Percentiles rank a stretch among this genome's conserved stretches.
Evolutionary conservation across 176 grass and related monocot species (phyloP).

Genomic region (Eleusine indica): DNA sequence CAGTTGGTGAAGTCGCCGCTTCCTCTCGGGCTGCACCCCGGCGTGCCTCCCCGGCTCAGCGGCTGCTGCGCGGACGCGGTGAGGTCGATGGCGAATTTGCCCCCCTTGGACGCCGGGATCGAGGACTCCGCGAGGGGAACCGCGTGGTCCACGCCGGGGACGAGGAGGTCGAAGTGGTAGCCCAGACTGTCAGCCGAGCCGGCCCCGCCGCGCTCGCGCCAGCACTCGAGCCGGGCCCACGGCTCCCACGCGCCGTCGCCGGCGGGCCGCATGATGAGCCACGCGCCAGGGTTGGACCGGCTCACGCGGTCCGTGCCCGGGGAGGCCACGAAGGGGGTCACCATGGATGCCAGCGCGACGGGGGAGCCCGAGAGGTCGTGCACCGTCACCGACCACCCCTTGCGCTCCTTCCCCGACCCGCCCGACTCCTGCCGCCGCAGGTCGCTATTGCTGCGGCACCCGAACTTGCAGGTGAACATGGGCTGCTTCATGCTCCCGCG

Average conservation of each 20-base stretch:
- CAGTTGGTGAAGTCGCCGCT: slow-evolving; percentile 81
- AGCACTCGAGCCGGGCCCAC: slow-evolving; percentile 89
- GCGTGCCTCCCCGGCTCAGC: slow-evolving; percentile 57
- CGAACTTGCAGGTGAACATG: slow-evolving; percentile 96
- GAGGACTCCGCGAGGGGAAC: slow-evolving; percentile 65
- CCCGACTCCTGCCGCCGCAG: slow-evolving; percentile 63
- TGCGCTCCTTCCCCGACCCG: slow-evolving; percentile 67
- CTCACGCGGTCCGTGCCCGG: slow-evolving; percentile 78
- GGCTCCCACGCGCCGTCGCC: slow-evolving; percentile 93
- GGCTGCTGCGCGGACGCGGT: slow-evolving; percentile 50
- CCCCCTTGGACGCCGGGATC: slow-evolving; percentile 65
- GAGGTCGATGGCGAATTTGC: slow-evolving; percentile 93
- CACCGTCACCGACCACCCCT: slow-evolving; percentile 97
- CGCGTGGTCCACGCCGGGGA: slow-evolving; percentile 58
- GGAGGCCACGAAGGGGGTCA: slow-evolving; percentile 92
- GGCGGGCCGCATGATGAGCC: slow-evolving; percentile 83
- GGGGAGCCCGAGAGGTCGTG: slow-evolving; percentile 95
- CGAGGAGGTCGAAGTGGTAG: slow-evolving; percentile 84
- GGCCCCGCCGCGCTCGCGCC: slow-evolving; percentile 80
- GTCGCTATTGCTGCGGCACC: slow-evolving; percentile 79
- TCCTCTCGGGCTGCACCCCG: slow-evolving; percentile 81
- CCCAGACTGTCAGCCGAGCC: slow-evolving; percentile 67
- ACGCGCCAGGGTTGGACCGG: slow-evolving; percentile 90
- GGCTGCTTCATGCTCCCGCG: slow-evolving; percentile 71
- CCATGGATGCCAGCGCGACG: slow-evolving; percentile 93